Conservation (phyloP, 805 yeast species). For the Yamadazyma sp. region DNA sequence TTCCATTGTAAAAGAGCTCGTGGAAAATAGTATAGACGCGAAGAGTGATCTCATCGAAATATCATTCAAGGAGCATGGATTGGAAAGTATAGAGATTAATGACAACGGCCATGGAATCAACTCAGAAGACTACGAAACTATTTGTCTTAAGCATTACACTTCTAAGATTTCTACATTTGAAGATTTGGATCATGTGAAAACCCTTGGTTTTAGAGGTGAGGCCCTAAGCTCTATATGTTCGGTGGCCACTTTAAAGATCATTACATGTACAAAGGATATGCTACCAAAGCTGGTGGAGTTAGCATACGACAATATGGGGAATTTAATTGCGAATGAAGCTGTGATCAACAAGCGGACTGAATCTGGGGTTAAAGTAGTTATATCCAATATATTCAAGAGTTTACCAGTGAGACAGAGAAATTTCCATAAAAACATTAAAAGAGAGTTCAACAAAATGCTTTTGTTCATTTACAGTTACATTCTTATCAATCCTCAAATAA, state of each 20-base stretch:
- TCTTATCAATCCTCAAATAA: slow-evolving; percentile 55
- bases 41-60: slow-evolving; percentile 66
- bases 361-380: slow-evolving; percentile 63
- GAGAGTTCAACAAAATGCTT: slow-evolving; percentile 73
- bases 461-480: slow-evolving; percentile 65
- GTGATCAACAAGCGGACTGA: slow-evolving; percentile 44
- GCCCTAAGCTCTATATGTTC: slow-evolving; percentile 72
- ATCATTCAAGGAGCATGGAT: slow-evolving; percentile 66
- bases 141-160: slow-evolving; percentile 66
- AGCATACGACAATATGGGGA: slow-evolving; percentile 57
- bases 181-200: slow-evolving; percentile 48
- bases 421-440: slow-evolving; percentile 61
- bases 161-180: slow-evolving; percentile 61
- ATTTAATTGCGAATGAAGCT: slow-evolving; percentile 31
- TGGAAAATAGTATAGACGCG: slow-evolving; percentile 89
- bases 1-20: slow-evolving; percentile 77
- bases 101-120: slow-evolving; percentile 72
- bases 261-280: slow-evolving; percentile 46
- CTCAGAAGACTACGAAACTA: slow-evolving; percentile 46
- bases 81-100: slow-evolving; percentile 62
- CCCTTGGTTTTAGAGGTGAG: slow-evolving; percentile 81
- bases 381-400: slow-evolving; percentile 59
- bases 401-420: slow-evolving; percentile 84
- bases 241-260: slow-evolving; percentile 47
- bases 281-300: slow-evolving; percentile 61